Base-by-base conservation (phyloP, 1,284 basidiomycete species). In the Rhizoctonia solani region DNA sequence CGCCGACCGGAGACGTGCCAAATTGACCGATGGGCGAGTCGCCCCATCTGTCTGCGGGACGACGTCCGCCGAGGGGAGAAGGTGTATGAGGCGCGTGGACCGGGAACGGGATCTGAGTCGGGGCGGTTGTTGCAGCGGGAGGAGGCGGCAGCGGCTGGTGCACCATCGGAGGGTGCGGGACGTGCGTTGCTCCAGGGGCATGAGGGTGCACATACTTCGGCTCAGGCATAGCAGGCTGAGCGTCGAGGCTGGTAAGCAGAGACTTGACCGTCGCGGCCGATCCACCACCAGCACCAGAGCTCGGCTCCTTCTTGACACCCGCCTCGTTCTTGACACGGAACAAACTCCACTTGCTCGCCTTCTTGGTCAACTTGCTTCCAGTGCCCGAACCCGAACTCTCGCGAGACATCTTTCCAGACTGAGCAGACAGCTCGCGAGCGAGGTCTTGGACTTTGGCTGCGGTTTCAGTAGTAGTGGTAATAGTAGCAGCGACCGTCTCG, bases 381-480 rank as follows among this genome's bases (percentile, higher is more conserved):
- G 83, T 14, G 90, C 93, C 30, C 95, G 82, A 6, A 85, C 82
- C 75, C 95, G 91, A 3, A 89, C 91, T 0, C 89, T 92, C 54
- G 82, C 82, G 2, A 92, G n/a, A n/a, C n/a, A n/a, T n/a, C n/a
- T n/a, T n/a, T n/a, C n/a, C n/a, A n/a, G n/a, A n/a, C n/a, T n/a
- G n/a, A n/a, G n/a, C n/a, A n/a, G n/a, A n/a, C n/a, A n/a, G n/a
- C n/a, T n/a, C n/a, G n/a, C n/a, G n/a, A n/a, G n/a, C n/a, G n/a
- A n/a, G n/a, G n/a, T n/a, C n/a, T n/a, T n/a, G n/a, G n/a, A n/a
- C n/a, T n/a, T n/a, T n/a, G n/a, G n/a, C n/a, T n/a, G n/a, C n/a
- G n/a, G n/a, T n/a, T n/a, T n/a, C n/a, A n/a, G n/a, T n/a, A n/a
- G n/a, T n/a, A n/a, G n/a, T n/a, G n/a, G 30, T 56, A 23, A 59